Percentiles rank a stretch among this genome's conserved stretches.
phyloP scores from a whole-genome alignment of 129 eudicot species.

The Cynara cardunculus region DNA sequence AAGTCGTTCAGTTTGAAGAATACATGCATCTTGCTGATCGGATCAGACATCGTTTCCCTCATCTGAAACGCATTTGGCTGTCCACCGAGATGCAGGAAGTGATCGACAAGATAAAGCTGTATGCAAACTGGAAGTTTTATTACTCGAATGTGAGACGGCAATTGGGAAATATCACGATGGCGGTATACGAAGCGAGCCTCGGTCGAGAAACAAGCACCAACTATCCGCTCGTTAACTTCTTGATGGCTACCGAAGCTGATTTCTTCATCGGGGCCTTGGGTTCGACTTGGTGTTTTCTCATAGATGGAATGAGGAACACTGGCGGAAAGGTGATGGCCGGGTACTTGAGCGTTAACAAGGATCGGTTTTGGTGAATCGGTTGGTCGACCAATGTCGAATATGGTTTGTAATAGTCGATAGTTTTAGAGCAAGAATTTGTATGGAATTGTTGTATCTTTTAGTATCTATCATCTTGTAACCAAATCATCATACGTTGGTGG shows the following conservation, averaged over 20 bases:
- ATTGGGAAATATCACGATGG: conserved; percentile 82
- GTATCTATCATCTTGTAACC: conserved; percentile 1
- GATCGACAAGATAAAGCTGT: conserved; percentile 47
- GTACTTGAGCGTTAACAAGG: conserved; percentile 91
- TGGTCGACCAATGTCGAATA: background rate
- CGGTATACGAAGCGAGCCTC: conserved; percentile 75
- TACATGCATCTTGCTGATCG: conserved; percentile 83
- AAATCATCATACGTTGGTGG: background rate
- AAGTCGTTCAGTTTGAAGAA: conserved; percentile 74
- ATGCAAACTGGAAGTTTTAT: conserved; percentile 70
- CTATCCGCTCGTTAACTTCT: conserved; percentile 88
- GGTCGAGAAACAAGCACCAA: conserved; percentile 93
- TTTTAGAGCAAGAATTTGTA: conserved; percentile 14
- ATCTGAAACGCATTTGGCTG: conserved; percentile 75
- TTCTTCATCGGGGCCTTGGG: conserved; percentile 96
- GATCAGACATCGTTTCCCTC: conserved; percentile 69
- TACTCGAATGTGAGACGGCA: conserved; percentile 79
- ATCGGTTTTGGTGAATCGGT: conserved; percentile 74
- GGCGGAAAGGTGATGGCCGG: conserved; percentile 99
- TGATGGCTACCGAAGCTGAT: conserved; percentile 92
- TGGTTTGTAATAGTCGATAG: background rate
- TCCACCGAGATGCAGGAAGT: conserved; percentile 99
- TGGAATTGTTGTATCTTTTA: conserved; percentile 2
- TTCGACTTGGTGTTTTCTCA: conserved; percentile 95
- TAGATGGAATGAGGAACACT: conserved; percentile 97